A percentile compares a stretch with the other conserved stretches of the same genome.
Evolutionary conservation across 805 yeast species (phyloP).

Genomic region (Lipomyces sp.): DNA sequence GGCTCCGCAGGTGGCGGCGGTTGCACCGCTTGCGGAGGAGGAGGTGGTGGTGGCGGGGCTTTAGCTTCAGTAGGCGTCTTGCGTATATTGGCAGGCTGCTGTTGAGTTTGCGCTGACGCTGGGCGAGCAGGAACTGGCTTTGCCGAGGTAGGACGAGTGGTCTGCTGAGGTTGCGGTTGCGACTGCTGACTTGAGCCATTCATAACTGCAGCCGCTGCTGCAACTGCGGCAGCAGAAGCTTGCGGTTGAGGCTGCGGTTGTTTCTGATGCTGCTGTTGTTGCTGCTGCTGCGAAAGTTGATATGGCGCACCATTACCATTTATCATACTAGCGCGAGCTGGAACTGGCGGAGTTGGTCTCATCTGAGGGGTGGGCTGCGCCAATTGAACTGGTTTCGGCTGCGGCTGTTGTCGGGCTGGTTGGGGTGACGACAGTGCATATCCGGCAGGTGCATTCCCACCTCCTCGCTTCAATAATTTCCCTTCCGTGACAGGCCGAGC

Average conservation of each 20-base stretch:
- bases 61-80: constrained; percentile 23
- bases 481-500: constrained; percentile 36
- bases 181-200: constrained; percentile 39
- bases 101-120: constrained; percentile 18
- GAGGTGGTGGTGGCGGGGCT: constrained; percentile 47
- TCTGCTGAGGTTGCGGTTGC: constrained; percentile 33
- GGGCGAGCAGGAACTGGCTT: constrained; percentile 29
- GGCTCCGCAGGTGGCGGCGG: constrained; percentile 72
- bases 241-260: constrained; percentile 40
- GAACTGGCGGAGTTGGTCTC: constrained; percentile 36
- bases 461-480: constrained; percentile 35
- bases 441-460: constrained; percentile 45
- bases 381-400: constrained; percentile 19
- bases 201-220: constrained; percentile 43
- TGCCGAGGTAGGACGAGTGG: constrained; percentile 25
- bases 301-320: constrained; percentile 25
- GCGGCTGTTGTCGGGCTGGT: constrained; percentile 22
- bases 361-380: constrained; percentile 10
- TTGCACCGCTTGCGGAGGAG: constrained; percentile 80
- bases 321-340: constrained; percentile 36
- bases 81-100: constrained; percentile 8
- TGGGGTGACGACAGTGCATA: constrained; percentile 30
- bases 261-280: constrained; percentile 37
- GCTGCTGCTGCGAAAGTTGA: constrained; percentile 40
- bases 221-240: constrained; percentile 32